Percentiles rank a stretch among this genome's conserved stretches.
Conservation (phyloP, 345 rosid genomes). For the Mangifera indica region DNA sequence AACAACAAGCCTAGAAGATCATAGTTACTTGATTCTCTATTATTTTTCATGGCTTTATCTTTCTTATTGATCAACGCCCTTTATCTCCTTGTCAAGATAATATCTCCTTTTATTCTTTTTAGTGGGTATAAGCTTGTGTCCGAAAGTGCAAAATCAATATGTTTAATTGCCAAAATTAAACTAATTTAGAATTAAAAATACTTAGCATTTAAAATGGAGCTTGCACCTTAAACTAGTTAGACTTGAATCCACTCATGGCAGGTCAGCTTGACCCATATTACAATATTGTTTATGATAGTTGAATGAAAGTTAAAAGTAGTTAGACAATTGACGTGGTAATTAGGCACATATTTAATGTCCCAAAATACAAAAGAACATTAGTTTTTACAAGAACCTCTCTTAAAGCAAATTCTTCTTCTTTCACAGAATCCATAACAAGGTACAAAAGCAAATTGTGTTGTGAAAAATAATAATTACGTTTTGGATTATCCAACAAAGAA, state of each 20-base stretch:
- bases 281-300: too few relatives aligned
- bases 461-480: too few relatives aligned
- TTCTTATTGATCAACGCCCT: constrained; percentile 19
- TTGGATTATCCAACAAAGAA: too few relatives aligned
- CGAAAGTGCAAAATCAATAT: neutral
- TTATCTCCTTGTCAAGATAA: constrained; percentile 24
- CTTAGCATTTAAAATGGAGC: neutral
- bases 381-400: too few relatives aligned
- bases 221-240: constrained; percentile 21
- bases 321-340: too few relatives aligned
- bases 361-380: too few relatives aligned
- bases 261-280: too few relatives aligned
- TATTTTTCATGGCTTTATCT: constrained; percentile 17
- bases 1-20: constrained; percentile 26
- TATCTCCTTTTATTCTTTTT: constrained; percentile 26
- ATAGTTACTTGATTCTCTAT: constrained; percentile 1
- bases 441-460: too few relatives aligned
- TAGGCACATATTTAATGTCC: too few relatives aligned
- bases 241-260: constrained; percentile 19
- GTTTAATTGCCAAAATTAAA: neutral
- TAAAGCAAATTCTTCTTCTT: too few relatives aligned
- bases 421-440: too few relatives aligned
- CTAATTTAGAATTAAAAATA: neutral
- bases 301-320: too few relatives aligned
- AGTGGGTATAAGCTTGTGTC: constrained; percentile 26